Evolutionary conservation across 2,329 filamentous ascomycete genomes (phyloP).

Genomic region (Diplodia scrobiculata): DNA sequence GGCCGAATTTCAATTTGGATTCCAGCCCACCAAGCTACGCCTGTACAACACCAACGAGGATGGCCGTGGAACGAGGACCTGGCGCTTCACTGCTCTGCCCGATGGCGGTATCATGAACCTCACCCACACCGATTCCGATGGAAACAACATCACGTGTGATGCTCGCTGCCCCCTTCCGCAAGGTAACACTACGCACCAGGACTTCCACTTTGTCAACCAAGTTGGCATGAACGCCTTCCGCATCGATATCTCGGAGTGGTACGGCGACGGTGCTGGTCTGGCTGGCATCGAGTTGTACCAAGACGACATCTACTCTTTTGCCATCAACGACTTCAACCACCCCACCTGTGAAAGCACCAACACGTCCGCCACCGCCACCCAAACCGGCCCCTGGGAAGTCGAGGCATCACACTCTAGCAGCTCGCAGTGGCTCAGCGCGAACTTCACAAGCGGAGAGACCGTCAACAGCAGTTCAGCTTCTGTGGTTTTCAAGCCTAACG

Average conservation of each 20-base stretch:
- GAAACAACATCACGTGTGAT: slow-evolving; percentile 71
- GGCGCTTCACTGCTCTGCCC: slow-evolving; percentile 81
- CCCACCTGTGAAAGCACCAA: slow-evolving; percentile 71
- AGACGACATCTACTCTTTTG: slow-evolving; percentile 82
- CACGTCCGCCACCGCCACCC: slow-evolving; percentile 64
- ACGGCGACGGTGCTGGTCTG: slow-evolving; percentile 80
- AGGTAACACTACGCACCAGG: slow-evolving; percentile 72
- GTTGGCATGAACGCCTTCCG: slow-evolving; percentile 87
- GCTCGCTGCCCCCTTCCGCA: slow-evolving; percentile 78
- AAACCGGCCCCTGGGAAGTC: slow-evolving; percentile 73
- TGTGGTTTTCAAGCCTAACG: slow-evolving; percentile 79
- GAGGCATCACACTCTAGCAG: slow-evolving; percentile 68
- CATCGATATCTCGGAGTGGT: slow-evolving; percentile 84
- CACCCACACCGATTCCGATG: slow-evolving; percentile 75
- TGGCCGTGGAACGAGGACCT: slow-evolving; percentile 84
- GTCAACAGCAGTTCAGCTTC: slow-evolving; percentile 52
- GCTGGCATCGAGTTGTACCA: slow-evolving; percentile 85
- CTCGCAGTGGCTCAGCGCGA: slow-evolving; percentile 74
- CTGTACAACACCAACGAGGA: slow-evolving; percentile 85
- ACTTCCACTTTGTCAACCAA: slow-evolving; percentile 90
- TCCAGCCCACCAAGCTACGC: slow-evolving; percentile 81
- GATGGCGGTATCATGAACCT: slow-evolving; percentile 94
- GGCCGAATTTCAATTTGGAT: slow-evolving; percentile 79
- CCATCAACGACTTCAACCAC: slow-evolving; percentile 85
- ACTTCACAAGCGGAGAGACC: slow-evolving; percentile 51